A percentile compares a stretch with the other conserved stretches of the same genome.
phyloP scores from a whole-genome alignment of 2,329 filamentous ascomycete species.

The Macrophomina pseudophaseolina region DNA sequence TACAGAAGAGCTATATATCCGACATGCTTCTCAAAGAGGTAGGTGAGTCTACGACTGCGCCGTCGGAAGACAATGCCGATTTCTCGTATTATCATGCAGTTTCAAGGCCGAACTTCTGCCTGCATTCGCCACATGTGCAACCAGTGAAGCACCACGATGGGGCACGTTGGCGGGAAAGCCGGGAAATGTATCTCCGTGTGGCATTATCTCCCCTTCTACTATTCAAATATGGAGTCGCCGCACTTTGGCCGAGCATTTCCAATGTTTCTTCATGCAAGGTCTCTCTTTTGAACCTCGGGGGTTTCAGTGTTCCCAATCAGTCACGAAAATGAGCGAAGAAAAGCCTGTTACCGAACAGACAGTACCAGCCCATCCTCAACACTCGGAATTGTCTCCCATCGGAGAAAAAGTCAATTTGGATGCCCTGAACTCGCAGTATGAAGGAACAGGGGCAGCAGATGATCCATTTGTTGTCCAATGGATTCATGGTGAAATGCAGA shows the following conservation, averaged over 20 bases:
- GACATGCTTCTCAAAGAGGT: not conserved
- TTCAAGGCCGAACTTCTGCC: not conserved
- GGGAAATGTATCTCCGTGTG: too few relatives aligned
- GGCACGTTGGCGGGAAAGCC: too few relatives aligned
- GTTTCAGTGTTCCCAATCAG: too few relatives aligned
- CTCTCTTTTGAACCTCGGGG: too few relatives aligned
- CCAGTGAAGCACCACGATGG: too few relatives aligned
- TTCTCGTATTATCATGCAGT: slow-evolving; percentile 5
- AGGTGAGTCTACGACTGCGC: not conserved
- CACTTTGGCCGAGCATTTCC: too few relatives aligned
- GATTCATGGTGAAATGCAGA: slow-evolving; percentile 53
- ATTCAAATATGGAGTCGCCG: too few relatives aligned
- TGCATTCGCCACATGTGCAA: not conserved
- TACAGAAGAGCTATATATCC: not conserved
- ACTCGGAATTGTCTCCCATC: slow-evolving; percentile 41
- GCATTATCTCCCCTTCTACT: too few relatives aligned
- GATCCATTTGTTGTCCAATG: slow-evolving; percentile 54
- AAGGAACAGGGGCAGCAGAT: slow-evolving; percentile 50
- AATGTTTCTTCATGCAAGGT: too few relatives aligned
- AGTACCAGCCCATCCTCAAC: slow-evolving; percentile 8
- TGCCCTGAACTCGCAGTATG: slow-evolving; percentile 46
- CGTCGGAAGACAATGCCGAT: not conserved
- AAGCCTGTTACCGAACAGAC: too few relatives aligned
- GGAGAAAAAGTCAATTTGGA: slow-evolving; percentile 42
- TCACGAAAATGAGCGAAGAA: too few relatives aligned